Evolutionary conservation across 129 eudicot species (phyloP), one percentile per base, ranked within the genome.

Genomic region (Lactuca sativa): DNA sequence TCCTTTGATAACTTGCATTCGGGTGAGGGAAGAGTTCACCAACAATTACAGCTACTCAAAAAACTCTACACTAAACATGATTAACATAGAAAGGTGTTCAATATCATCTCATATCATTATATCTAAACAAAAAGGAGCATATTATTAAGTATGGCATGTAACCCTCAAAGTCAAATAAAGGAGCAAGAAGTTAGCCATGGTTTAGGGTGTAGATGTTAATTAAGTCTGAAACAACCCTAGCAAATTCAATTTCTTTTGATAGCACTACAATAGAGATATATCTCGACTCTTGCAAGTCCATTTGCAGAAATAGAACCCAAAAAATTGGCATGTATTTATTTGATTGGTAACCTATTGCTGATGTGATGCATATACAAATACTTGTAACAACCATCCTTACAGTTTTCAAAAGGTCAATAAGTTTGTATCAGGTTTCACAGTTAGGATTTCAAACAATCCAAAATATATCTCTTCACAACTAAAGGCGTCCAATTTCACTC

Each of bases 1-100:
- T 58, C 83, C 98, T 64, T 62, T 87, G 38, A 56, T 54, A 3
- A 88, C 75, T 67, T 89, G 87, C 98, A 93, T 93, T 54, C 73
- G 17, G 69, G 31, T 38, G 21, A 34, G 52, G 59, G 51, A 73
- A 62, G 5, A 65, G 9, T 69, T 63, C 70, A 67, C 55, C 53
- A 58, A 56, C 48, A 25, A 67, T 9, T 33, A 14, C 55, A 62
- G 25, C 57, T 76, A 12, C 31, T 62, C 49, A 31, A 38, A 18
- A 7, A 56, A 67, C 12, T 31, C 55, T 60, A 61, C 52, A 73
- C 51, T 7, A 74, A 16, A 58, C 32, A 59, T 31, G 36, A 58
- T 16, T 4, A 4, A 5, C 58, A 53, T 15, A 53, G 30, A 17
- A n/a, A 53, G 57, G 21, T 1, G 57, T 53, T 53, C 30, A 53